Conservation (phyloP, 2,329 filamentous ascomycete species). For the Xylariaceae sp. region DNA sequence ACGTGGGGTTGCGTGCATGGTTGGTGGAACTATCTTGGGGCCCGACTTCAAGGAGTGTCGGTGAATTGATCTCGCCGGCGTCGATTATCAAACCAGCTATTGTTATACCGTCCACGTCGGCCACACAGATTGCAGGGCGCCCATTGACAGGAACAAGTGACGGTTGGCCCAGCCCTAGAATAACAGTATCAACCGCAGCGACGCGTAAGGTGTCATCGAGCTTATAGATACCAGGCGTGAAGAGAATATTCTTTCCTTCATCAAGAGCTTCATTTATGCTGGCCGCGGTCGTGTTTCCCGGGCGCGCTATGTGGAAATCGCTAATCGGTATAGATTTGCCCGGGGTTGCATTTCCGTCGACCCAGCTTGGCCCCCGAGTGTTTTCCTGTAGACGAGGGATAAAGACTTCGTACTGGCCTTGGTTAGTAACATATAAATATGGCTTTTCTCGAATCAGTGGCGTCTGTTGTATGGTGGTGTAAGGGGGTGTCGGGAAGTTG, state of each 20-base stretch:
- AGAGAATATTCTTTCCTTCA: constrained; percentile 31
- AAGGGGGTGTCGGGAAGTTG: constrained; percentile 29
- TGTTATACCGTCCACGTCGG: constrained; percentile 33
- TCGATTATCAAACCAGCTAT: constrained; percentile 34
- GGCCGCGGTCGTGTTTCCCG: constrained; percentile 22
- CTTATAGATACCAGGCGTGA: constrained; percentile 33
- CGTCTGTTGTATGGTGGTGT: constrained; percentile 32
- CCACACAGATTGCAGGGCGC: constrained; percentile 26
- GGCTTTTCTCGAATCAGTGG: constrained; percentile 35
- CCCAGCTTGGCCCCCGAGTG: constrained; percentile 31
- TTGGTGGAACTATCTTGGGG: constrained; percentile 22
- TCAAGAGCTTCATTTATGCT: constrained; percentile 30
- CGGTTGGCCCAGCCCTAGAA: constrained; percentile 32
- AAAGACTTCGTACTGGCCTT: constrained; percentile 31
- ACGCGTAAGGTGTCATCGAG: constrained; percentile 30
- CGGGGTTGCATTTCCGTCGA: constrained; percentile 22
- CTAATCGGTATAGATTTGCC: constrained; percentile 31
- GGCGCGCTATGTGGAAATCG: constrained; percentile 29
- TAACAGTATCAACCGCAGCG: constrained; percentile 26
- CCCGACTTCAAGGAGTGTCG: constrained; percentile 31
- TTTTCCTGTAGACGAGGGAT: constrained; percentile 30
- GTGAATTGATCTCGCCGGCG: constrained; percentile 28
- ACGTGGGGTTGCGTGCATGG: constrained; percentile 31
- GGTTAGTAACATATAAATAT: constrained; percentile 26
- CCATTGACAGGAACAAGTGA: constrained; percentile 31